Conservation (phyloP, 495 filamentous ascomycete genomes). For the Tuber calosporum region DNA sequence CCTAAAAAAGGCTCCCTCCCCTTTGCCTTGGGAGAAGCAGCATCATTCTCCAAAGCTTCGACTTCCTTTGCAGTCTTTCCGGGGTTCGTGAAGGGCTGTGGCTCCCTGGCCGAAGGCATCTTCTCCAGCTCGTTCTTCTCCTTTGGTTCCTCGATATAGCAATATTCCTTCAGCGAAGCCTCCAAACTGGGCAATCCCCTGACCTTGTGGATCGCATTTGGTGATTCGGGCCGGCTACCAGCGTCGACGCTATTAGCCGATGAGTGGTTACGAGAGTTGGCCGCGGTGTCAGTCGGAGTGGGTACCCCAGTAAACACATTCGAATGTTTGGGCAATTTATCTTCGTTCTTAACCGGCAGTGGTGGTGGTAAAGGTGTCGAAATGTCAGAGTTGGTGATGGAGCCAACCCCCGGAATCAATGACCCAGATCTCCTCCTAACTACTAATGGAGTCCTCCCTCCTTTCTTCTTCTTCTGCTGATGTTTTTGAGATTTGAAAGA, state of each 20-base stretch:
- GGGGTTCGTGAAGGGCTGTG: constrained; percentile 15
- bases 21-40: not conserved
- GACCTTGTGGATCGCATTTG: constrained; percentile 6
- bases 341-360: constrained; percentile 16
- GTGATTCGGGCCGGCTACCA: constrained; percentile 19
- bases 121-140: constrained; percentile 24
- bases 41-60: constrained; percentile 5
- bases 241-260: constrained; percentile 26
- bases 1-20: constrained; percentile 28
- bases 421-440: constrained; percentile 20
- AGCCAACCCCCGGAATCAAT: constrained; percentile 18
- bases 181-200: not conserved
- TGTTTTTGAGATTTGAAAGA: not conserved
- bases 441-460: not conserved
- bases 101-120: constrained; percentile 26
- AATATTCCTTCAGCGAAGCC: constrained; percentile 20
- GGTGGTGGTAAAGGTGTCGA: constrained; percentile 12
- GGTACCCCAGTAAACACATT: constrained; percentile 38
- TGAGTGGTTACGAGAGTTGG: constrained; percentile 18
- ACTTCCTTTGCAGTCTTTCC: constrained; percentile 7
- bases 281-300: constrained; percentile 27
- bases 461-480: constrained; percentile 12
- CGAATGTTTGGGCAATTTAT: constrained; percentile 36
- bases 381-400: not conserved
- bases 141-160: constrained; percentile 20